Evolutionary conservation across 768 basidiomycete genomes (phyloP).

Genomic region (Mycena capillaripes): DNA sequence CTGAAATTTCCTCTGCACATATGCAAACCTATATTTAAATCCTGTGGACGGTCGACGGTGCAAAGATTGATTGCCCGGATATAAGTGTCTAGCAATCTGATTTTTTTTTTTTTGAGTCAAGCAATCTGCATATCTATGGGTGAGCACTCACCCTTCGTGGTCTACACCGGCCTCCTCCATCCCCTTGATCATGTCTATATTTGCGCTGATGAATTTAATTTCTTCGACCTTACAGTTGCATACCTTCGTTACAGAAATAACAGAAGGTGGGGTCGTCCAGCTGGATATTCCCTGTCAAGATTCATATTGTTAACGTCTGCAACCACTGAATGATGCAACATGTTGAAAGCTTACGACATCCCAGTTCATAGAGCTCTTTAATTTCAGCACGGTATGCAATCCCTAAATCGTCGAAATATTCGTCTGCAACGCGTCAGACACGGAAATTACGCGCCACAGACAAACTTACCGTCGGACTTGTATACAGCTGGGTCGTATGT

Average conservation of each 20-base stretch:
- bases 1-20: slow-evolving; percentile 71
- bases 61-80: slow-evolving; percentile 74
- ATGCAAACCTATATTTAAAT: slow-evolving; percentile 70
- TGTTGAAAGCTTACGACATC: slow-evolving; percentile 59
- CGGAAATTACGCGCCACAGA: not conserved
- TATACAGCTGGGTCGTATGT: slow-evolving; percentile 74
- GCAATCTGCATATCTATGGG: not conserved
- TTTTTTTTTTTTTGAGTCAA: too few species aligned
- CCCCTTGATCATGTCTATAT: slow-evolving; percentile 54
- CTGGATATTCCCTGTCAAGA: slow-evolving; percentile 62
- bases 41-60: slow-evolving; percentile 64
- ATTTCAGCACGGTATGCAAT: slow-evolving; percentile 64
- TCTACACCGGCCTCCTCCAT: slow-evolving; percentile 75
- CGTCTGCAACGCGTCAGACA: slow-evolving; percentile 48
- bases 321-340: not conserved
- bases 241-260: slow-evolving; percentile 74
- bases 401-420: slow-evolving; percentile 65
- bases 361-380: slow-evolving; percentile 60
- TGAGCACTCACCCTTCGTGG: slow-evolving; percentile 55
- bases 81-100: slow-evolving; percentile 72
- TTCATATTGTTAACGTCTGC: slow-evolving; percentile 33
- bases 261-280: slow-evolving; percentile 68
- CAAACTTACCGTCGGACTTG: slow-evolving; percentile 64
- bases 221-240: slow-evolving; percentile 32
- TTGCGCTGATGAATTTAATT: not conserved